Base-by-base conservation (phyloP, 768 basidiomycete genomes). In the Epithele typhae region DNA sequence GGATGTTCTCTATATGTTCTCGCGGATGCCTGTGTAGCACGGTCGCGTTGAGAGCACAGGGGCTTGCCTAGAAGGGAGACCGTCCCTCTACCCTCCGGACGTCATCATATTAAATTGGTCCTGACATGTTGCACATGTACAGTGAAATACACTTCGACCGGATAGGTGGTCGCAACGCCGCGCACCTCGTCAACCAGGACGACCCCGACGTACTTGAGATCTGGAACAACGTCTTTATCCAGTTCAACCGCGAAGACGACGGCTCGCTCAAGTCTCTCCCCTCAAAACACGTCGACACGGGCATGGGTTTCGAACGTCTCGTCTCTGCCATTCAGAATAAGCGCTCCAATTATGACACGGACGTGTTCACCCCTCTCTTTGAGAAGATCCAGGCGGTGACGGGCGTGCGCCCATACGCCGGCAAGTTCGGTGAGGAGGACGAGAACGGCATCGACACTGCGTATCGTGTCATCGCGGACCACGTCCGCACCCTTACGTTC, bases 201-300 rank as follows among this genome's bases (percentile, higher is more conserved):
- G 96, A 98, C 61, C 93, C 96, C 1, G 84, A 94, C 53, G 96
- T 99, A 7, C 77, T 99, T 48, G 92, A 95, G 67, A 94, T 99
- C 56, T 99, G 96, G 96, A 99, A 99, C 73, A 97, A 96, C 64
- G 96, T 99, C 46, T 99, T 97, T 64, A 98, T 99, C 62, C 94
- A 97, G 60, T 99, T 88, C 73, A 98, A 99, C 64, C 88, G 96
- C 38, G 95, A 98, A 65, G 78, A 81, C 36, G 88, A 94, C 47
- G 87, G 88, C 33, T 80, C 83, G 17, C 77, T 99, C 14, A 81
- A 78, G 43, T 49, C 78, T 1, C 77, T 99, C 12, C 96, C 96
- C 21, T 80, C 84, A 25, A 92, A 93, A 67, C 96, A 99, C 58
- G 89, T 99, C 52, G 96, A 99, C 63, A 99, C 96, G 5, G 96